Conservation (phyloP, 805 yeast species). For the Nakazawaea peltata region DNA sequence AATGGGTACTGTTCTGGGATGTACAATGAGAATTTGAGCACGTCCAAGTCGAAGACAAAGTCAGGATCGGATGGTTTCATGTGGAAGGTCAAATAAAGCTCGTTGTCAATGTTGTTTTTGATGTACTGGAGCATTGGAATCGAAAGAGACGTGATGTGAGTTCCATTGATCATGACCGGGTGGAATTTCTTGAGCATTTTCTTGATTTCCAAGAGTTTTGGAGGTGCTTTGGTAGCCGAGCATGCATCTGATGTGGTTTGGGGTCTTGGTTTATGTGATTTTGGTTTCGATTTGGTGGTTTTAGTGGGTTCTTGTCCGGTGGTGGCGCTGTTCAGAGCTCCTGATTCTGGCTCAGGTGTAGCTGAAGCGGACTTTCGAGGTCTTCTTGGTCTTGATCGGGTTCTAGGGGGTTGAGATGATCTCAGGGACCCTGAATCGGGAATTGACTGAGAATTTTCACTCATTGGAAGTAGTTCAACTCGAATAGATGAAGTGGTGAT, state of each 20-base stretch:
- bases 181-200: slow-evolving; percentile 5
- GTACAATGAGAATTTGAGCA: slow-evolving; percentile 42
- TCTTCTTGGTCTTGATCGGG: background rate
- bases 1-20: slow-evolving; percentile 52
- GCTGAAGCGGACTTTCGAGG: background rate
- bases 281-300: background rate
- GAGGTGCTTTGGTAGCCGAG: slow-evolving; percentile 1
- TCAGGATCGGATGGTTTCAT: slow-evolving; percentile 62
- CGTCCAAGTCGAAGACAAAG: slow-evolving; percentile 56
- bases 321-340: background rate
- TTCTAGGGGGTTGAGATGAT: too few relatives aligned
- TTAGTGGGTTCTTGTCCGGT: background rate
- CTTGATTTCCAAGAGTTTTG: slow-evolving; percentile 8
- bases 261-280: background rate
- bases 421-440: too few relatives aligned
- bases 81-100: slow-evolving; percentile 34
- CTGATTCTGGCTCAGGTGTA: too few relatives aligned
- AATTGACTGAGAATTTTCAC: too few relatives aligned
- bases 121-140: slow-evolving; percentile 1
- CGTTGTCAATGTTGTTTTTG: slow-evolving; percentile 6
- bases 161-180: slow-evolving; percentile 6
- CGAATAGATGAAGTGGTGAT: too few relatives aligned
- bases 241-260: background rate
- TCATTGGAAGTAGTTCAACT: too few relatives aligned
- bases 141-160: background rate